Percentiles rank a stretch among this genome's conserved stretches.
Evolutionary conservation across 2,329 filamentous ascomycete species (phyloP).

Genomic region (Monosporascus sp.): DNA sequence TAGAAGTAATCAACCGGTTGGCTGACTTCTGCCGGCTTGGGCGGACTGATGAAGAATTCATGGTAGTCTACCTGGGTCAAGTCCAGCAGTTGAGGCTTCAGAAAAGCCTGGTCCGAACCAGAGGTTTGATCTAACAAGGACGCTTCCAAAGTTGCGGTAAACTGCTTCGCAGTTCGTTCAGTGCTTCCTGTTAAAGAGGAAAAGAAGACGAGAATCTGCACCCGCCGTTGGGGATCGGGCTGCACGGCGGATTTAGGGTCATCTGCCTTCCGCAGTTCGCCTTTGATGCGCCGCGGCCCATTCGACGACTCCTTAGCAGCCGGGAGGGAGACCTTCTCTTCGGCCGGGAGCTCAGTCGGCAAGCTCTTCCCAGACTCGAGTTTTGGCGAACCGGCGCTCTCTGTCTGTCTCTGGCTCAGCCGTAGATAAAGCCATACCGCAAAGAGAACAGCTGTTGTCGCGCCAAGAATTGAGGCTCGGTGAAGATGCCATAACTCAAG

Average conservation of each 20-base stretch:
- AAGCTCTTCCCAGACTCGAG: constrained; percentile 1
- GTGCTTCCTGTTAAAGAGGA: constrained; percentile 84
- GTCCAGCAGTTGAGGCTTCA: constrained; percentile 64
- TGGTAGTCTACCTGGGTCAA: constrained; percentile 86
- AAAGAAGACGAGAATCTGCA: constrained; percentile 80
- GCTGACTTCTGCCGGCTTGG: constrained; percentile 48
- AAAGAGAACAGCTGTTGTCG: constrained; percentile 30
- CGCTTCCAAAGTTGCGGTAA: constrained; percentile 50
- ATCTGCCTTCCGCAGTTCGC: constrained; percentile 31
- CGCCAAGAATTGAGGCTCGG: constrained; percentile 37
- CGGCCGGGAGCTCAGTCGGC: not conserved
- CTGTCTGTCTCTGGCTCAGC: constrained; percentile 16
- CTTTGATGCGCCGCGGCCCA: constrained; percentile 46
- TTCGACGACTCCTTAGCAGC: constrained; percentile 24
- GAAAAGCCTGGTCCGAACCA: constrained; percentile 33
- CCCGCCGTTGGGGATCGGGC: constrained; percentile 34
- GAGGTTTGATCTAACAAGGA: constrained; percentile 44
- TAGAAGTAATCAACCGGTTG: constrained; percentile 65
- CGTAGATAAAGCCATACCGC: constrained; percentile 26
- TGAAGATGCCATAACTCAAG: constrained; percentile 40
- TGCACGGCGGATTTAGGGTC: constrained; percentile 24
- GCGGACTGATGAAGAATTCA: constrained; percentile 79
- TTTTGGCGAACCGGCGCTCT: constrained; percentile 20
- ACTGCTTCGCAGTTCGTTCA: constrained; percentile 62
- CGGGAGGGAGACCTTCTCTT: constrained; percentile 11